Conservation (phyloP, 352 stramenopile species). For the Phytophthora meadii region DNA sequence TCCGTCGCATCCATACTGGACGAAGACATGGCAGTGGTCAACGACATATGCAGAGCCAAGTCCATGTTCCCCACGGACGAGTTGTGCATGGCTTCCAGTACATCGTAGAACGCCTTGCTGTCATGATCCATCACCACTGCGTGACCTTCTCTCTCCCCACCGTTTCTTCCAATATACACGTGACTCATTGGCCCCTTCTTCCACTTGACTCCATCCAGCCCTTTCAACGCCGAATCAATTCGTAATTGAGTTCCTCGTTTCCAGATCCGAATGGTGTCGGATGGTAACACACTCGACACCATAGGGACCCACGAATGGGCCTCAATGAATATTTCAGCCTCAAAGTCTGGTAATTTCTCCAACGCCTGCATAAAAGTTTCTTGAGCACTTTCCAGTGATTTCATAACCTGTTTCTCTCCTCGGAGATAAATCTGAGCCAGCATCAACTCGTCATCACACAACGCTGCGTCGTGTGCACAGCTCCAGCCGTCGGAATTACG, state of each 20-base stretch:
- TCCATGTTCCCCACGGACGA: constrained; percentile 76
- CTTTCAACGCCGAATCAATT: constrained; percentile 77
- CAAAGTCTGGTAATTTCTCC: constrained; percentile 77
- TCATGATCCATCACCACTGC: constrained; percentile 74
- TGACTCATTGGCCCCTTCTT: constrained; percentile 79
- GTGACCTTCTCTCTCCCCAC: constrained; percentile 39
- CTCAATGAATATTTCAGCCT: constrained; percentile 82
- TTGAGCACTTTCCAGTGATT: constrained; percentile 51
- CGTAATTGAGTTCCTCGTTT: constrained; percentile 77
- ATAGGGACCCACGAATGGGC: constrained; percentile 84
- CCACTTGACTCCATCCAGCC: constrained; percentile 78
- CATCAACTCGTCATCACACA: constrained; percentile 81
- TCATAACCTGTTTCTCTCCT: constrained; percentile 68
- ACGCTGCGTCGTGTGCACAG: constrained; percentile 74
- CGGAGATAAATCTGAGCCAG: constrained; percentile 72
- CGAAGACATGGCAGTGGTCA: constrained; percentile 75
- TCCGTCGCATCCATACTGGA: constrained; percentile 62
- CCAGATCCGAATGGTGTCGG: constrained; percentile 73
- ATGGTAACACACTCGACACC: constrained; percentile 80
- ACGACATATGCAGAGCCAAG: constrained; percentile 70
- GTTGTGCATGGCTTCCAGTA: constrained; percentile 57
- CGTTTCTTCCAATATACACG: constrained; percentile 58
- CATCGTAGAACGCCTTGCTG: constrained; percentile 65
- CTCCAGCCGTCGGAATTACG: constrained; percentile 69
- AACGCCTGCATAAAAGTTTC: constrained; percentile 69